Evolutionary conservation across 2,329 filamentous ascomycete species (phyloP).

Genomic region (Aspergillus sp.): DNA sequence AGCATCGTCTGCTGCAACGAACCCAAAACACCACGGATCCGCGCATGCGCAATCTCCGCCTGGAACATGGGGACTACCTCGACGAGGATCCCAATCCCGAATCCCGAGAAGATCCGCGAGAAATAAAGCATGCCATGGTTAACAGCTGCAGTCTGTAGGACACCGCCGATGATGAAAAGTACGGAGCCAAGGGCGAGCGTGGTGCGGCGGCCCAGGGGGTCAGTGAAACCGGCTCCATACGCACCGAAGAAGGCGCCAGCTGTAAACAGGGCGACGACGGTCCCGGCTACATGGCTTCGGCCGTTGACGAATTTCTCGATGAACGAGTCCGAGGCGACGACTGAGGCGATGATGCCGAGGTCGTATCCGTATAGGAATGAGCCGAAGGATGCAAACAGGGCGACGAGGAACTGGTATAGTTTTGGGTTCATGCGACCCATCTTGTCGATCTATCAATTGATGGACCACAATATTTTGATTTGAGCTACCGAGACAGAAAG

Average conservation of each 20-base stretch:
- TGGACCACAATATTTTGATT: neutral
- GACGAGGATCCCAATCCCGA: constrained; percentile 12
- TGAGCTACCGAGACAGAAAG: neutral
- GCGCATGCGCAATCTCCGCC: constrained; percentile 15
- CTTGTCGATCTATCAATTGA: neutral
- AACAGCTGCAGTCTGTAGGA: neutral
- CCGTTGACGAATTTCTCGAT: constrained; percentile 3
- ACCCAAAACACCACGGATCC: constrained; percentile 7
- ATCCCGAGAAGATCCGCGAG: constrained; percentile 9
- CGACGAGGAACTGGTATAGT: constrained; percentile 13
- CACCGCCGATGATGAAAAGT: constrained; percentile 9
- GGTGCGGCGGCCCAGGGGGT: constrained; percentile 9
- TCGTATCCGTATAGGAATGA: constrained; percentile 16
- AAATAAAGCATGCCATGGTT: constrained; percentile 15
- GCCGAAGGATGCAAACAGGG: constrained; percentile 10
- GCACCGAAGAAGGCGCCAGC: constrained; percentile 15
- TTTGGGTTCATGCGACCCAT: constrained; percentile 7
- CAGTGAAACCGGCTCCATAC: constrained; percentile 7
- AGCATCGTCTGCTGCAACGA: constrained; percentile 14
- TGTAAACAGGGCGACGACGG: constrained; percentile 12
- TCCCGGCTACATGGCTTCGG: constrained; percentile 7
- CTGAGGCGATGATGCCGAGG: constrained; percentile 14
- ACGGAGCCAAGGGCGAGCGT: constrained; percentile 9
- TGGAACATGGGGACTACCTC: constrained; percentile 12
- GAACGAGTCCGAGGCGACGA: constrained; percentile 13